A percentile compares a stretch with the other conserved stretches of the same genome.
Conservation (phyloP, 768 basidiomycete species). For the Cystofilobasidium capitatum region DNA sequence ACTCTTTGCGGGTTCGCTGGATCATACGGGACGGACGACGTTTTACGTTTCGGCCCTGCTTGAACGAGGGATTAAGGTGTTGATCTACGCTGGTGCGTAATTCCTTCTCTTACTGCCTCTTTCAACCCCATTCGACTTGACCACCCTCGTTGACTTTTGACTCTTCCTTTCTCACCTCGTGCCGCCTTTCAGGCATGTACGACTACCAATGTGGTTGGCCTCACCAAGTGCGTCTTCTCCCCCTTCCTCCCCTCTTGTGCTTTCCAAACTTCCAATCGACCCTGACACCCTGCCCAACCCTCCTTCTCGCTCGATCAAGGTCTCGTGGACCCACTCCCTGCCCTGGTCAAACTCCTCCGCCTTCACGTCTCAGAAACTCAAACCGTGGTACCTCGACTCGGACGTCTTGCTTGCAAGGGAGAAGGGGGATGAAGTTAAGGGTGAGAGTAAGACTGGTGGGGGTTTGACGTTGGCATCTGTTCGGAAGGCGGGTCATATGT, state of each 20-base stretch:
- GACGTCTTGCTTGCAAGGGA: not conserved
- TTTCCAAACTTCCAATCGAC: no score
- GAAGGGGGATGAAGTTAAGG: not conserved
- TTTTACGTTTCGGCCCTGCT: conserved; percentile 57
- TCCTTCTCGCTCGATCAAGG: no score
- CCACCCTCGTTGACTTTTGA: not conserved
- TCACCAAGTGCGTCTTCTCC: no score
- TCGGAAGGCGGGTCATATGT: conserved; percentile 19
- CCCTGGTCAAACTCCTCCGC: conserved; percentile 57
- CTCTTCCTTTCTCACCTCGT: not conserved
- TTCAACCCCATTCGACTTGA: not conserved
- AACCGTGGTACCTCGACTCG: conserved; percentile 52
- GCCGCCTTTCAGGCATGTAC: not conserved
- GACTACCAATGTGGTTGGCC: conserved; percentile 13
- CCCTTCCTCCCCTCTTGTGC: no score
- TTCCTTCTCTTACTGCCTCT: no score
- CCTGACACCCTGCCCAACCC: not conserved
- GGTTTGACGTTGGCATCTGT: conserved; percentile 18
- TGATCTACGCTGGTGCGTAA: conserved; percentile 56
- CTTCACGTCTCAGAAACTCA: conserved; percentile 46
- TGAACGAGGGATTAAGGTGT: conserved; percentile 62
- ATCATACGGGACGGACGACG: conserved; percentile 51
- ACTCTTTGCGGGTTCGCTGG: conserved; percentile 51
- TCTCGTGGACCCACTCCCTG: conserved; percentile 56
- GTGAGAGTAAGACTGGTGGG: not conserved